These are phyloP conservation scores for Nemania sp. DNA, from an alignment of 2,329 filamentous ascomycete genomes.

Conservation along the genomic window DNA sequence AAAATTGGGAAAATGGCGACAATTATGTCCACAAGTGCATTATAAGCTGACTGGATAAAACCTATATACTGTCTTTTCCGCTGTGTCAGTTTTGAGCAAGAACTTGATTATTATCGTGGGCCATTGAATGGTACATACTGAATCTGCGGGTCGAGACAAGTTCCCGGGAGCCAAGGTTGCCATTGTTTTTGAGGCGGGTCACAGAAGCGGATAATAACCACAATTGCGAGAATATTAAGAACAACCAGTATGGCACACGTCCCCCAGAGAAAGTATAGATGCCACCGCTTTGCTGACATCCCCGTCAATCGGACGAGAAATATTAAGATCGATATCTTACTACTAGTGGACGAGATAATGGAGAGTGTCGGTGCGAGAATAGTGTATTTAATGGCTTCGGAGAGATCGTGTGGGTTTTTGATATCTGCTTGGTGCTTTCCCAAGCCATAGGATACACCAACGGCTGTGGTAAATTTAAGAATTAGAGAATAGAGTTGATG, in stretches of 20 bases:
- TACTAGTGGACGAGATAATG: slow-evolving; percentile 25
- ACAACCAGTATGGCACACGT: slow-evolving; percentile 10
- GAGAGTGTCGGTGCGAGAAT: slow-evolving; percentile 15
- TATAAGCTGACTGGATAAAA: slow-evolving; percentile 26
- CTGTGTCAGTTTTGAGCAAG: not conserved
- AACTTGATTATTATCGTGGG: not conserved
- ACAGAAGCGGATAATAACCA: slow-evolving; percentile 27
- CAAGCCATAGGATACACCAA: slow-evolving; percentile 18
- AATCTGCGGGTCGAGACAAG: slow-evolving; percentile 6
- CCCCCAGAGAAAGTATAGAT: slow-evolving; percentile 24
- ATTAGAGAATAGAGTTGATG: not conserved
- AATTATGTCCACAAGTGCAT: slow-evolving; percentile 27
- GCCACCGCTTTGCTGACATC: slow-evolving; percentile 24
- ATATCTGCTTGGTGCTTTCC: slow-evolving; percentile 22
- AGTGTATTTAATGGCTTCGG: slow-evolving; percentile 31
- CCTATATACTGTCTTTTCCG: slow-evolving; percentile 14
- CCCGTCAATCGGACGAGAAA: slow-evolving; percentile 31
- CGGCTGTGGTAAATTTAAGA: not conserved
- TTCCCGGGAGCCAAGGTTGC: slow-evolving; percentile 22
- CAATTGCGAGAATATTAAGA: slow-evolving; percentile 20
- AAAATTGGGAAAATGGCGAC: slow-evolving; percentile 24
- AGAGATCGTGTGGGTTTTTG: slow-evolving; percentile 10
- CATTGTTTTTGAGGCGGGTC: slow-evolving; percentile 32
- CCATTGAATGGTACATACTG: slow-evolving; percentile 13
- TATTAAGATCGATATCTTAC: slow-evolving; percentile 31